Evolutionary conservation across 108 stramenopile genomes (phyloP).

Genomic region (Skeletonema marinoi): DNA sequence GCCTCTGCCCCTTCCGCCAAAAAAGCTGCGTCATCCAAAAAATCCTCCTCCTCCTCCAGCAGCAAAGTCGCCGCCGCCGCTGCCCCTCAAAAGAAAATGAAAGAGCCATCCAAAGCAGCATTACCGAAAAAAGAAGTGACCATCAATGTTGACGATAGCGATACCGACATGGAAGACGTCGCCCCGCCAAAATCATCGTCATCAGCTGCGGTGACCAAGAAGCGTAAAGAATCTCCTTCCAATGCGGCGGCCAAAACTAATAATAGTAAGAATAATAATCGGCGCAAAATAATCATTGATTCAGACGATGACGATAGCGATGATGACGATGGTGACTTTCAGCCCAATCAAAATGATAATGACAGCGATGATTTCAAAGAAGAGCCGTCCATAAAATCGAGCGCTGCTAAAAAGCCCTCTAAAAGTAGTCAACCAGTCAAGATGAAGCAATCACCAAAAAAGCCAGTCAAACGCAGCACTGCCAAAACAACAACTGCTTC

Average conservation of each 20-base stretch:
- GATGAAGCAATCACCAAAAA: slow-evolving; percentile 2
- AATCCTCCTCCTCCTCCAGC: background rate
- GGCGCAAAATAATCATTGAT: background rate
- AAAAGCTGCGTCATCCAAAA: background rate
- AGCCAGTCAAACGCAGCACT: background rate
- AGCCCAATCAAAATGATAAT: background rate
- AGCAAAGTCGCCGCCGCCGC: background rate
- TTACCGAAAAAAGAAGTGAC: background rate
- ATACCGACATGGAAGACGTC: background rate
- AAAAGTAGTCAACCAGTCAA: slow-evolving; percentile 8
- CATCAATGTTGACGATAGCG: slow-evolving; percentile 6
- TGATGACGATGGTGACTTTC: background rate
- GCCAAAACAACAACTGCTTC: too few species aligned
- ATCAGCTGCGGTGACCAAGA: background rate
- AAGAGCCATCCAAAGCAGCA: background rate
- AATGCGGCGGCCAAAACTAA: background rate
- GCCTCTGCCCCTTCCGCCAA: background rate
- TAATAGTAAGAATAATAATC: background rate
- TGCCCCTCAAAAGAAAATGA: too few species aligned
- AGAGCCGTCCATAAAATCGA: slow-evolving; percentile 5
- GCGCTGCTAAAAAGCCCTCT: slow-evolving; percentile 1
- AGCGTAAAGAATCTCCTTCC: background rate
- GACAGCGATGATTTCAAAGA: slow-evolving; percentile 24
- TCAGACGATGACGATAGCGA: slow-evolving; percentile 18
- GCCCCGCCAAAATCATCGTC: background rate